Evolutionary conservation across 176 grass and related monocot genomes (phyloP), one percentile per base, ranked within the genome.

Genomic region (Avena insularis): DNA sequence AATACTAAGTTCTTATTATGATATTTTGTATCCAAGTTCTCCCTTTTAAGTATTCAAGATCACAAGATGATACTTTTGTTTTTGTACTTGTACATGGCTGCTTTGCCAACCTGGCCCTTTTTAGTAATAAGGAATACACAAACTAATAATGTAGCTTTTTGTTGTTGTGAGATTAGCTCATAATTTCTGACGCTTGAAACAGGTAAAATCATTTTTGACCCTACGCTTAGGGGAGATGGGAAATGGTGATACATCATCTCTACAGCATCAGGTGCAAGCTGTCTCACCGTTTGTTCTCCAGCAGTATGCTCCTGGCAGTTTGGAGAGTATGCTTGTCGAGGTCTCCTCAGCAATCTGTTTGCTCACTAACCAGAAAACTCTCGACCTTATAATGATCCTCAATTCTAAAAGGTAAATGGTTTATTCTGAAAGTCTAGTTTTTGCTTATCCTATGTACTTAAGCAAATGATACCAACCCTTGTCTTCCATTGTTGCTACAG

Each of bases 211-310:
- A 78, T 98, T 98, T 91, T 79, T 98, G 85, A 90, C 86, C 50
- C 97, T 94, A 48, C 87, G 92, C 62, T 79, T 90, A 61, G 79
- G 83, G 43, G 97, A 98, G 91, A 86, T 89, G 83, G 90, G 81
- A 63, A 96, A 87, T 68, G 80, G 81, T 87, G 94, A 98, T 35
- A 94, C 92, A 77, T 93, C 92, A 85, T 92, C 97, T 74, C 77
- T 96, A 90, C 97, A 96, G 84, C 94, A 98, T 79, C 97, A 96
- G 73, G 97, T 98, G 79, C 97, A 96, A 87, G 92, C 97, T 74
- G 97, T 96, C 15, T 90, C 94, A 80, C 94, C 92, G 77, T 91
- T 92, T 86, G 97, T 98, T 82, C 89, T 98, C 71, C 97, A 96
- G 85, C 97, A 98, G 73, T 94, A 96, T 82, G 84, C 82, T 85